A percentile compares a stretch with the other conserved stretches of the same genome.
Conservation (phyloP, 352 stramenopile species). For the Globisporangium solare region DNA sequence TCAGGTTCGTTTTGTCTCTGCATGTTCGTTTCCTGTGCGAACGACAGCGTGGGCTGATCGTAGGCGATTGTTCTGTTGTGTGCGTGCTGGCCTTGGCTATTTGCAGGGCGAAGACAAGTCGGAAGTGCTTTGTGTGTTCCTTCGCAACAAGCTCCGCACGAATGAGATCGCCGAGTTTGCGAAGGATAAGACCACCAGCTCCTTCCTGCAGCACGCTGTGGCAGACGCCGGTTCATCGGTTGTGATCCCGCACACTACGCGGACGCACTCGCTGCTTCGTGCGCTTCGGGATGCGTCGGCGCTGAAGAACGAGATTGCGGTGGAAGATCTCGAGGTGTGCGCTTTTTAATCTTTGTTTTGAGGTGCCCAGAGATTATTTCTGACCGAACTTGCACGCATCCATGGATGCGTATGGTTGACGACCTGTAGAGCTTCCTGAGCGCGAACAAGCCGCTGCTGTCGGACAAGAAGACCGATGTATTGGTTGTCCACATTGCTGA, state of each 20-base stretch:
- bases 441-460: constrained; percentile 27
- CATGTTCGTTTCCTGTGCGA: too few species aligned
- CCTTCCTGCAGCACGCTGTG: constrained; percentile 48
- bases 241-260: constrained; percentile 70
- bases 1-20: constrained; percentile 1
- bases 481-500: constrained; percentile 54
- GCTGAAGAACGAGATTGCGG: constrained; percentile 12
- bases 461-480: constrained; percentile 55
- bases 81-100: background rate
- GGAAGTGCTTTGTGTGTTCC: constrained; percentile 60
- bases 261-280: constrained; percentile 28
- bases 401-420: background rate
- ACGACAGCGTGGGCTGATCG: too few species aligned
- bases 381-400: background rate
- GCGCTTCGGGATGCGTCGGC: constrained; percentile 9
- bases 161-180: constrained; percentile 44
- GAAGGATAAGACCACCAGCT: constrained; percentile 9
- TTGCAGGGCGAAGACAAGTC: constrained; percentile 11
- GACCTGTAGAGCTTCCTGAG: constrained; percentile 9
- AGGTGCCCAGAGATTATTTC: background rate
- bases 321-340: constrained; percentile 21
- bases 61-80: background rate
- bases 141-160: constrained; percentile 33
- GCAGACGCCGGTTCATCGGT: constrained; percentile 48
- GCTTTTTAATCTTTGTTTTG: background rate